Base-by-base conservation (phyloP, 2,329 filamentous ascomycete species). In the Microascus cirrosus region DNA sequence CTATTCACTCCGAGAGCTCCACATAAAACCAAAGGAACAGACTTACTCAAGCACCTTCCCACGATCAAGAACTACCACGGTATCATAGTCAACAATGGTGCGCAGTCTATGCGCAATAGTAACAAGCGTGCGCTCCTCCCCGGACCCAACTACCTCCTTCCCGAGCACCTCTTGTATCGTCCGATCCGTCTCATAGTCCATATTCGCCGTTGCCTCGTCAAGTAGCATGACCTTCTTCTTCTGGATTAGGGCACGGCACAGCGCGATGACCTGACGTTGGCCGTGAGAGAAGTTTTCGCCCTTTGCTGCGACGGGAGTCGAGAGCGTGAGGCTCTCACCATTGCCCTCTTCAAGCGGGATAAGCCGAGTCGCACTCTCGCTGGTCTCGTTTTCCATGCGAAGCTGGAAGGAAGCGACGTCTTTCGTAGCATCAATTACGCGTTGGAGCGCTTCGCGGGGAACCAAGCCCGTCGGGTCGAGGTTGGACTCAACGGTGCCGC, bases 361-460 rank as follows among this genome's bases (percentile, higher is more conserved):
- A 50, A 6, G 28, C 3, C 2, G 13, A 1, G 61, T 62, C 58
- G 66, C 66, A 39, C 64, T 68, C 18, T 66, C 66, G 65, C 51
- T 65, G 62, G 62, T 39, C 20, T 54, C 39, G n/a, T 45, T n/a
- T 20, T 45, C 45, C 25, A 25, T 45, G 5, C 55, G 55, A 42
- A 15, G 22, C 51, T 60, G 39, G 64, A 80, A 79, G 24, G 74
- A 79, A 2, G 77, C 79, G 2, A 61, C 39, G 2, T 24, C 52
- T 36, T 60, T 61, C 62, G 86, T 86, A 52, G 84, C 80, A 34
- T 80, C 75, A 4, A 90, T 73, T 0, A 83, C 85, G 60, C 78
- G 79, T 34, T 77, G 74, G 0, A 89, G 74, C 42, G 78, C 74
- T 1, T 70, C 70, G 55, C 80, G 77, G 0, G 77, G 73, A 69